Conservation (phyloP, 495 filamentous ascomycete species). For the Talaromyces wortmannii region DNA sequence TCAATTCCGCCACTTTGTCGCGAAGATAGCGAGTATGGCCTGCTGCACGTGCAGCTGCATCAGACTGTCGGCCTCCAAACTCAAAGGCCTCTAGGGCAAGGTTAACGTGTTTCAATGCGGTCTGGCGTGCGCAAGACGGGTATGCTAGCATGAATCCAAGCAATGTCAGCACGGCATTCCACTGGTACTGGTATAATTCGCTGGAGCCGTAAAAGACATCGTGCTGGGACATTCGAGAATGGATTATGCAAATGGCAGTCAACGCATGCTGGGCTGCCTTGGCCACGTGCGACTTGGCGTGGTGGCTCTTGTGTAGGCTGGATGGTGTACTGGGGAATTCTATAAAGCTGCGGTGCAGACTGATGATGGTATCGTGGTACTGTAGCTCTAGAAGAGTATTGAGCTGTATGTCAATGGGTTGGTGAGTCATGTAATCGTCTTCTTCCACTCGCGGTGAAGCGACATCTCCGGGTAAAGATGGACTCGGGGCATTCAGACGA, state of each 20-base stretch:
- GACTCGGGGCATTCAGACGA: background rate
- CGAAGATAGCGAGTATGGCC: background rate
- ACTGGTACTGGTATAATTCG: slow-evolving; percentile 24
- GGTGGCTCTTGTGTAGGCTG: slow-evolving; percentile 8
- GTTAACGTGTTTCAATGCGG: background rate
- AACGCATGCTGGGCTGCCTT: slow-evolving; percentile 20
- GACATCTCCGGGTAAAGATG: background rate
- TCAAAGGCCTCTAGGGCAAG: background rate
- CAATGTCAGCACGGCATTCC: slow-evolving; percentile 24
- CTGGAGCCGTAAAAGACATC: slow-evolving; percentile 16
- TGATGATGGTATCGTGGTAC: slow-evolving; percentile 22
- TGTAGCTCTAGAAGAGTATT: slow-evolving; percentile 15
- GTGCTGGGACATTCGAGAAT: slow-evolving; percentile 12
- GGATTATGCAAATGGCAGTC: slow-evolving; percentile 9
- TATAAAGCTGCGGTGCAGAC: slow-evolving; percentile 18
- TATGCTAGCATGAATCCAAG: slow-evolving; percentile 35
- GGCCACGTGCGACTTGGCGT: slow-evolving; percentile 15
- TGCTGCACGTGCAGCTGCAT: background rate
- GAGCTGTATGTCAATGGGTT: slow-evolving; percentile 6
- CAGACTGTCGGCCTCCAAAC: background rate
- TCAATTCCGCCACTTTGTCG: background rate
- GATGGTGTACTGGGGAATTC: slow-evolving; percentile 17
- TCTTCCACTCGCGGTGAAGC: background rate
- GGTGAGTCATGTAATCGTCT: background rate
- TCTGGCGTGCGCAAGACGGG: slow-evolving; percentile 35